Base-by-base conservation (phyloP, 139 green algal species). In the Edaphochlamys debaryana region DNA sequence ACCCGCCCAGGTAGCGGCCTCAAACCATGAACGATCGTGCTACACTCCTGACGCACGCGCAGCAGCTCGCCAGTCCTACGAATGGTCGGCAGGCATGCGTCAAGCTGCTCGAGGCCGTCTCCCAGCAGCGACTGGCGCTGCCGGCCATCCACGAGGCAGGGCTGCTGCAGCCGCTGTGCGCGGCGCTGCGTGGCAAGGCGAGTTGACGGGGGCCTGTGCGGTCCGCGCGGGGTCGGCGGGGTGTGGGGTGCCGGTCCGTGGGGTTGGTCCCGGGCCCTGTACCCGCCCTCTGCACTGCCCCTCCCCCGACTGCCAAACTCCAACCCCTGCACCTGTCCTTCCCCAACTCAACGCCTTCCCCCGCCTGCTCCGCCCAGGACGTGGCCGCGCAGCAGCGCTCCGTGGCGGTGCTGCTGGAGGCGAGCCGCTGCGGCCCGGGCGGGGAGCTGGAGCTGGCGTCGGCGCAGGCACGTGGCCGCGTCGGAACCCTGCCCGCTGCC, bases 341-440 rank as follows among this genome's bases (percentile, higher is more conserved):
- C n/a, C n/a, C n/a, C n/a, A n/a, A n/a, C n/a, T n/a, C n/a, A n/a
- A n/a, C n/a, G n/a, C n/a, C n/a, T n/a, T n/a, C n/a, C n/a, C n/a
- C n/a, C n/a, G n/a, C n/a, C n/a, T n/a, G n/a, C n/a, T n/a, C n/a
- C n/a, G n/a, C 36, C 41, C 75, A 81, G 75, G 75, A 81, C 17
- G 19, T 30, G 3, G 27, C 41, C 0, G 60, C 41, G n/a, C 75
- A 71, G 60, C 75, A 81, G 30, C 75, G 75, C 32, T 34, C 75
- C 17, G 75, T 81, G 75, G 75, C 75, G 0, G 75, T 81, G 30
- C 75, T 81, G 30, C 58, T 81, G 60, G 75, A 81, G 75, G 75
- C 75, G 15, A 72, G 75, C 75, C 75, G 75, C 60, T 81, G 75
- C 75, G 75, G 75, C 62, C 40, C 75, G 5, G 60, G 75, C n/a